Base-by-base conservation (phyloP, 352 stramenopile genomes). In the Globisporangium middletonii region DNA sequence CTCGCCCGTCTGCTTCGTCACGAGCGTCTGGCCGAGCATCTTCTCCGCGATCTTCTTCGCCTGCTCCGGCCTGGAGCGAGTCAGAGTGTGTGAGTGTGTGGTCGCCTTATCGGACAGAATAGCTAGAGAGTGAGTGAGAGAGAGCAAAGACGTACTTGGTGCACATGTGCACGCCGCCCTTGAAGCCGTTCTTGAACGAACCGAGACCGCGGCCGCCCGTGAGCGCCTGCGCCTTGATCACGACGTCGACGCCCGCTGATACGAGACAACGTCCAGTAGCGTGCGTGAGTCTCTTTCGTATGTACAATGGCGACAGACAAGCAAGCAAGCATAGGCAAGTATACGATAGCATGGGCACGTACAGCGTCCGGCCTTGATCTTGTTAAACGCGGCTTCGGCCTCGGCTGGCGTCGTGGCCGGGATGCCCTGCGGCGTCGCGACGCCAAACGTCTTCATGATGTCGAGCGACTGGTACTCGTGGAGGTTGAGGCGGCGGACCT, bases 121-220 rank as follows among this genome's bases (percentile, higher is more conserved):
- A n/a, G n/a, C 11, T 47, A 15, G 5, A 49, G 2, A 30, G 3
- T 12, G 12, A 5, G 28, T 18, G 12, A 1, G 33, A 37, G 33
- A 37, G 33, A 37, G 33, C 33, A 37, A 37, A 2, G 8, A 67
- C 73, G 41, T 64, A 75, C 68, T 79, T 89, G 61, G 86, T 97
- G 63, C 96, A 94, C 83, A 99, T 97, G 77, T 99, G 96, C 33
- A 99, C 96, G 42, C 97, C 96, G 57, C 97, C 97, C 71, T 98
- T 88, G 75, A 99, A 98, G 43, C 96, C 97, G 75, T 98, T 95
- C 68, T 96, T 96, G 69, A 99, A 99, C 58, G 87, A 88, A 43
- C 97, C 96, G 0, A 98, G 84, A 19, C 95, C 96, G 62, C 96
- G 90, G 55, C 97, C 97, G 43, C 97, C 97, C 7, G 95, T 97